These are phyloP conservation scores for Aspergillus sp. DNA, from an alignment of 2,329 filamentous ascomycete genomes.

Conservation along the genomic window DNA sequence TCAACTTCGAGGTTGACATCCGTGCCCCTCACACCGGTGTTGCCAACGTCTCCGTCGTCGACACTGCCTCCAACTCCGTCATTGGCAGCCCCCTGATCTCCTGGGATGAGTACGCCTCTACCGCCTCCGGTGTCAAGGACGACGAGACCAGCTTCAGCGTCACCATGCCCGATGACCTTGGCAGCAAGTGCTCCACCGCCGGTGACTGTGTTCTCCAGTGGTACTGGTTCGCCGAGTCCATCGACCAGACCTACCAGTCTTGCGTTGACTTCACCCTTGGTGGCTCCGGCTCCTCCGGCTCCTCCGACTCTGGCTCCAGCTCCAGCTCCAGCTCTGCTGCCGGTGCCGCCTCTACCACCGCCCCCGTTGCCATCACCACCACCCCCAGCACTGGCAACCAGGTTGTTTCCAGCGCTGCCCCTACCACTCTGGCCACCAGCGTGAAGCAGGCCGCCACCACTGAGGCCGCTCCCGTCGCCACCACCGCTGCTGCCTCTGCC, in stretches of 20 bases:
- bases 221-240: constrained; percentile 35
- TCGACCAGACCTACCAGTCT: constrained; percentile 38
- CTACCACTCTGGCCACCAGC: constrained; percentile 12
- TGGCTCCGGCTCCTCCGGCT: constrained; percentile 20
- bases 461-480: constrained; percentile 2
- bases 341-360: constrained; percentile 4
- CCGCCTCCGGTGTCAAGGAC: constrained; percentile 24
- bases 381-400: constrained; percentile 11
- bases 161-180: constrained; percentile 31
- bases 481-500: not conserved
- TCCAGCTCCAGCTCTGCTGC: constrained; percentile 6
- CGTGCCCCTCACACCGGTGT: constrained; percentile 49
- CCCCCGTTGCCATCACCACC: constrained; percentile 16
- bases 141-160: constrained; percentile 32
- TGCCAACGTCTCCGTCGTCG: constrained; percentile 52
- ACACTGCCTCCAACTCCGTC: constrained; percentile 44
- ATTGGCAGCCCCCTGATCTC: constrained; percentile 35
- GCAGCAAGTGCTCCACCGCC: constrained; percentile 25
- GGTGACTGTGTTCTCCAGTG: constrained; percentile 36
- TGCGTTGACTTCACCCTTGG: constrained; percentile 34
- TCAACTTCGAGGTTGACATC: constrained; percentile 47
- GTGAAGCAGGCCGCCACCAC: not conserved
- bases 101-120: constrained; percentile 33
- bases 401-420: constrained; percentile 10
- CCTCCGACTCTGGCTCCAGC: constrained; percentile 12